Conservation (phyloP, 129 eudicot genomes). For the Kitagawia praeruptora region DNA sequence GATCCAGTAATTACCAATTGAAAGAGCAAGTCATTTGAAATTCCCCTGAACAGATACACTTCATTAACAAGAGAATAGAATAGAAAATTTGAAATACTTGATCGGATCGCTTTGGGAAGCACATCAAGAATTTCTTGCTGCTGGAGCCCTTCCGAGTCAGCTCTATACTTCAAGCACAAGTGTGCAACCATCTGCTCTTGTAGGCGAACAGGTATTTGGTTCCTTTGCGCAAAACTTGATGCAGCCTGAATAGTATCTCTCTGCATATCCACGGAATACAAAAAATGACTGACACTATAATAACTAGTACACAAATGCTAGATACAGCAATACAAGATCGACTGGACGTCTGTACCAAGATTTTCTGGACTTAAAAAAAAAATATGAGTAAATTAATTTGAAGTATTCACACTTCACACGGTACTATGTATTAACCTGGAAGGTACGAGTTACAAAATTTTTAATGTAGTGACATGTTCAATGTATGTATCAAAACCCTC, state of each 20-base stretch:
- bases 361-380: neutral
- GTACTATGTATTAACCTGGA: neutral
- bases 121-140: constrained; percentile 64
- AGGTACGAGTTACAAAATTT: neutral
- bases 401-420: neutral
- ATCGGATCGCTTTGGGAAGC: constrained; percentile 64
- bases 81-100: constrained; percentile 50
- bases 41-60: constrained; percentile 53
- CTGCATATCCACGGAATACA: constrained; percentile 14
- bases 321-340: neutral
- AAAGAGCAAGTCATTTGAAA: constrained; percentile 64
- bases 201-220: constrained; percentile 43
- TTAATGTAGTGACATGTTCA: neutral
- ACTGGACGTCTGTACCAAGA: neutral
- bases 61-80: constrained; percentile 51
- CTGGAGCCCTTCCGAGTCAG: constrained; percentile 67
- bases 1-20: constrained; percentile 42
- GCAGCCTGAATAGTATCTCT: constrained; percentile 65
- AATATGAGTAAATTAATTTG: neutral
- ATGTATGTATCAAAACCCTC: neutral
- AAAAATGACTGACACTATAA: neutral
- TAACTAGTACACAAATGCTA: neutral
- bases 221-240: constrained; percentile 62
- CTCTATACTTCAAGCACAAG: constrained; percentile 49
- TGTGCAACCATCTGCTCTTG: constrained; percentile 68